Base-by-base conservation (phyloP, 1,284 basidiomycete species). In the Serendipita sp. region DNA sequence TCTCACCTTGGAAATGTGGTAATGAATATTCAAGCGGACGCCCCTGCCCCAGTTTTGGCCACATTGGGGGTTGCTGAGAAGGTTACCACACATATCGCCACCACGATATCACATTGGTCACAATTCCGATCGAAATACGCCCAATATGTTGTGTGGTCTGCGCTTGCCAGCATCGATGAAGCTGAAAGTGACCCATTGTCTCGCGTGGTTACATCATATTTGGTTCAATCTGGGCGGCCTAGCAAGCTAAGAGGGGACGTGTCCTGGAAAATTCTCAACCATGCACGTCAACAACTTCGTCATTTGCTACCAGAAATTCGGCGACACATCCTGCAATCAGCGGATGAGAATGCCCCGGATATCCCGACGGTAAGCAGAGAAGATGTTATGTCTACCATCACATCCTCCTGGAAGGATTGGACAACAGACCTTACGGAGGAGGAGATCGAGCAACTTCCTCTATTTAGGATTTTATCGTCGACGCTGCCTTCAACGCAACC, bases 151-250 rank as follows among this genome's bases (percentile, higher is more conserved):
- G 60, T 70, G 12, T 67, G 64, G 62, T 55, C 65, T 8, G 64
- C 69, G 62, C 65, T 68, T 8, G 26, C 22, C 10, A 8, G n/a
- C 53, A 58, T 32, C 53, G 32, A 34, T 5, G 12, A 26, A 8
- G 53, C 29, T 10, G 29, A 58, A 17, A 66, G 68, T 2, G 88
- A 92, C 70, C 85, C 86, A 26, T 76, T 87, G 42, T 89, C 88
- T 26, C 83, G 84, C 49, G 88, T 82, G 50, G 88, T 88, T 61
- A 87, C 88, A 2, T 88, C 88, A 1, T 89, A 84, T 69, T 77
- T 91, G 44, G 80, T 91, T 32, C 88, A 89, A 70, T 78, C 76
- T 61, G 88, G 87, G 2, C 73, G 77, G 10, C 86, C 88, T 2
- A 79, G 83, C 61, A 71, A 76, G 45, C 69, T 90, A 49, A 84